phyloP scores from a whole-genome alignment of 2,329 filamentous ascomycete genomes.

The Curvularia verruculosa region DNA sequence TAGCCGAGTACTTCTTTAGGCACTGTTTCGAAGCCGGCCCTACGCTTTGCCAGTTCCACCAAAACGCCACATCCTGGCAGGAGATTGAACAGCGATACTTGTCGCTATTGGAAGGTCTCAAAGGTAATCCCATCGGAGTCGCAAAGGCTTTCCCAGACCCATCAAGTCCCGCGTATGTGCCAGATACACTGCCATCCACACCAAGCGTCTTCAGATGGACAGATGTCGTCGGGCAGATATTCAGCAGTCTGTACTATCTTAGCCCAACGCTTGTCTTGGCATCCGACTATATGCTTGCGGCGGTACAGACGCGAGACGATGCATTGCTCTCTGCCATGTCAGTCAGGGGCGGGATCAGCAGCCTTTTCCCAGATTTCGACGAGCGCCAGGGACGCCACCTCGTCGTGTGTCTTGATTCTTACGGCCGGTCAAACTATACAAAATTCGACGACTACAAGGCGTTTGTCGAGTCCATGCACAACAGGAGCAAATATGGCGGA shows the following conservation, averaged over 20 bases:
- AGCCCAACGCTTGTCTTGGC: not conserved
- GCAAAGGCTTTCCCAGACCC: not conserved
- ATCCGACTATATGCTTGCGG: not conserved
- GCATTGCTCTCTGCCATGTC: not conserved
- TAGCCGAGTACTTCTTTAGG: conserved; percentile 60
- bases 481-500: conserved; percentile 14
- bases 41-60: conserved; percentile 20
- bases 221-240: not conserved
- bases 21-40: conserved; percentile 60
- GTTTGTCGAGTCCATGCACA: conserved; percentile 7
- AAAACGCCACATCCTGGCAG: conserved; percentile 20
- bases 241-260: not conserved
- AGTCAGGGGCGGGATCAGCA: conserved; percentile 9
- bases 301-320: conserved; percentile 13
- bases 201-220: not conserved
- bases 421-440: not conserved
- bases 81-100: conserved; percentile 23
- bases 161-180: not conserved
- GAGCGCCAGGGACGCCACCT: not conserved
- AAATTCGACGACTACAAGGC: not conserved
- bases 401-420: not conserved
- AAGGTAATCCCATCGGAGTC: not conserved
- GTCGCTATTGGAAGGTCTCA: not conserved
- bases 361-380: not conserved
- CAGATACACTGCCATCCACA: not conserved